Evolutionary conservation across 2,329 filamentous ascomycete genomes (phyloP).

Genomic region (Ophiostoma ulmi): DNA sequence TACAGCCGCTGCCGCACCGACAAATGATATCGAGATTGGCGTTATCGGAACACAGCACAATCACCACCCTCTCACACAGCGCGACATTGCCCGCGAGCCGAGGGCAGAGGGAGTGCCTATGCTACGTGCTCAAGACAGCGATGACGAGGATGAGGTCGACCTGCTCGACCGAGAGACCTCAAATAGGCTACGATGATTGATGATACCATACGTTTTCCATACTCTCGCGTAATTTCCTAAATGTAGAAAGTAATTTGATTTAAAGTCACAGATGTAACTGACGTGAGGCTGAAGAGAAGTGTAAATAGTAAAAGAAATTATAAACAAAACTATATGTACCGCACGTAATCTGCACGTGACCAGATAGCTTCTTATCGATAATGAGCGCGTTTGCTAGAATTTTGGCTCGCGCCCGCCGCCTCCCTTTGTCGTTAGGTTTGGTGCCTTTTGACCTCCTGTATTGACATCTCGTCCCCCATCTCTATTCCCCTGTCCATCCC

Average conservation of each 20-base stretch:
- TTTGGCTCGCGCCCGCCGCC: constrained; percentile 25
- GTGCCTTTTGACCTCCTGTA: constrained; percentile 16
- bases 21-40: constrained; percentile 35
- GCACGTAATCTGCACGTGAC: constrained; percentile 15
- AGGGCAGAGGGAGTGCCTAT: constrained; percentile 40
- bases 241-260: not conserved
- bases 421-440: constrained; percentile 12
- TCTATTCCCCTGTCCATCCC: not conserved
- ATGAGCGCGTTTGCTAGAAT: constrained; percentile 23
- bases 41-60: not conserved
- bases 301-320: not conserved
- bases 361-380: constrained; percentile 24
- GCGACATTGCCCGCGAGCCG: not conserved
- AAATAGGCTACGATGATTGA: not conserved
- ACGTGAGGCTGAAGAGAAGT: not conserved
- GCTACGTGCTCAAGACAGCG: constrained; percentile 32
- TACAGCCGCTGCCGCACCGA: constrained; percentile 31
- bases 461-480: not conserved
- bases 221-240: not conserved
- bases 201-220: not conserved
- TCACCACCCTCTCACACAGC: not conserved
- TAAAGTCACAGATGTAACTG: too few relatives aligned
- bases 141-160: constrained; percentile 25
- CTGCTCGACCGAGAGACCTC: not conserved
- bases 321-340: not conserved